phyloP scores from a whole-genome alignment of 2,329 filamentous ascomycete species.

The Ophidiomyces ophidiicola region DNA sequence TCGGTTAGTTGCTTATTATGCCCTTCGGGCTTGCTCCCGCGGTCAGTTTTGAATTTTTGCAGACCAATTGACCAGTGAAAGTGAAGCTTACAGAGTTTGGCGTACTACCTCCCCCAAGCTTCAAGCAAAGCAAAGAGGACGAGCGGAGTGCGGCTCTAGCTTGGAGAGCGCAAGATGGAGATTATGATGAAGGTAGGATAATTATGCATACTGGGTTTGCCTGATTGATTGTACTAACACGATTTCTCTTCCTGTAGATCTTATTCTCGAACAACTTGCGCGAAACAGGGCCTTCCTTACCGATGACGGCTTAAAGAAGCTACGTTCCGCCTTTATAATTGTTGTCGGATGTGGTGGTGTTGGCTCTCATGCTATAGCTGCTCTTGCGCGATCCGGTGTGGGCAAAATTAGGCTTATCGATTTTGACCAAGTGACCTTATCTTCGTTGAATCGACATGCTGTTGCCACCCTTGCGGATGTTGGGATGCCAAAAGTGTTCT shows the following conservation, averaged over 20 bases:
- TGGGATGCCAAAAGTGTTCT: constrained; percentile 80
- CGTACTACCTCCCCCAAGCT: constrained; percentile 22
- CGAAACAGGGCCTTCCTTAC: constrained; percentile 85
- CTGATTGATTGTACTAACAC: constrained; percentile 8
- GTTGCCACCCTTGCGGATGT: constrained; percentile 90
- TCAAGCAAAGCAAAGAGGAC: constrained; percentile 40
- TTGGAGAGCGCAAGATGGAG: constrained; percentile 47
- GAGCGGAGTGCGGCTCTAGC: constrained; percentile 47
- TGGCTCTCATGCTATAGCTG: constrained; percentile 77
- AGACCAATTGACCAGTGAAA: constrained; percentile 27
- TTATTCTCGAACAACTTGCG: constrained; percentile 88
- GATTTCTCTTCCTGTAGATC: constrained; percentile 42
- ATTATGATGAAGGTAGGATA: constrained; percentile 48
- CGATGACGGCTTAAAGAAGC: constrained; percentile 63
- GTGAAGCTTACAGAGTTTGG: constrained; percentile 42
- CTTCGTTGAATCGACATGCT: constrained; percentile 88
- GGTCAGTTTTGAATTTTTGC: constrained; percentile 2
- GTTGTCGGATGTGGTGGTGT: constrained; percentile 91
- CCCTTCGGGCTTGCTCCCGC: not conserved
- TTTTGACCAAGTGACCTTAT: constrained; percentile 94
- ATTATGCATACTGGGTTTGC: not conserved
- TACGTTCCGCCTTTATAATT: constrained; percentile 72
- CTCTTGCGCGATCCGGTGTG: constrained; percentile 79
- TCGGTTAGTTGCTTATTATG: constrained; percentile 28
- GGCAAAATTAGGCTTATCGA: constrained; percentile 81